These are phyloP conservation scores for Coriaria nepalensis DNA, from an alignment of 306 rosid species.

Conservation along the genomic window DNA sequence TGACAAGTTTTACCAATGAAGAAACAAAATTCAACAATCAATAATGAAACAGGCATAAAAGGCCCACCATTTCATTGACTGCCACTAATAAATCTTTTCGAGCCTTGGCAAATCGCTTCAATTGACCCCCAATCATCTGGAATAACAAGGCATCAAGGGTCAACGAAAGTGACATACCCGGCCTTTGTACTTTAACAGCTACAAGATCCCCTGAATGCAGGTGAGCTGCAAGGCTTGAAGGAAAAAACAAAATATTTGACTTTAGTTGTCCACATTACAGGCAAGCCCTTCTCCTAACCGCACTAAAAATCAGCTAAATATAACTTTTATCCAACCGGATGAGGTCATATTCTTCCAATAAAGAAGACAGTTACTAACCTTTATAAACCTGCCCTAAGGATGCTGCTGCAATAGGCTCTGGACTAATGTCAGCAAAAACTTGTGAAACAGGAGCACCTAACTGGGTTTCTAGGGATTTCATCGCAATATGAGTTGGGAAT, in stretches of 20 bases:
- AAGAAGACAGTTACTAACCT: constrained; percentile 35
- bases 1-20: neutral
- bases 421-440: constrained; percentile 63
- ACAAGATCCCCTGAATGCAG: constrained; percentile 91
- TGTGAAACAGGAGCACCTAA: constrained; percentile 54
- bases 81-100: constrained; percentile 87
- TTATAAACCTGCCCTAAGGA: constrained; percentile 94
- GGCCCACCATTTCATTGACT: constrained; percentile 84
- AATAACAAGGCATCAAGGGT: constrained; percentile 96
- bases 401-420: constrained; percentile 84
- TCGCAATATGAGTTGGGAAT: constrained; percentile 62
- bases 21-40: neutral
- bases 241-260: constrained; percentile 31
- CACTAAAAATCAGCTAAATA: neutral
- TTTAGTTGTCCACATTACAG: constrained; percentile 26
- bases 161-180: constrained; percentile 82
- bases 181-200: constrained; percentile 96
- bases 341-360: neutral
- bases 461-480: constrained; percentile 66
- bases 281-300: constrained; percentile 11
- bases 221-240: constrained; percentile 97
- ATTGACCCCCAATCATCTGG: constrained; percentile 88
- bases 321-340: too few species aligned
- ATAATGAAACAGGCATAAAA: constrained; percentile 6
- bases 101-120: constrained; percentile 82